These are phyloP conservation scores for Aspergillus pseudoglaucus DNA, from an alignment of 2,329 filamentous ascomycete species.

Conservation along the genomic window DNA sequence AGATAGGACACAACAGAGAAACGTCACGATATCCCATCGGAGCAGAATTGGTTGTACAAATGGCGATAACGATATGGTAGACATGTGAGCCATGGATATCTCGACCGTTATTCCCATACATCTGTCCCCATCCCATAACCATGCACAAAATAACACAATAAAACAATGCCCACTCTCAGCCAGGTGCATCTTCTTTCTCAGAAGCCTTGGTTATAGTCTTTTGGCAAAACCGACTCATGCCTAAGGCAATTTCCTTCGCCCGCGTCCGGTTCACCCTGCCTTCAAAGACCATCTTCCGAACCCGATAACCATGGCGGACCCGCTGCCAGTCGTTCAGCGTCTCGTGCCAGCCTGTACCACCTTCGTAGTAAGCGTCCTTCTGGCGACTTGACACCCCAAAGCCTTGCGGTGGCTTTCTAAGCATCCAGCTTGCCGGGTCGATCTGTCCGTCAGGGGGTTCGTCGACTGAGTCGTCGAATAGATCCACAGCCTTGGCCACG, in stretches of 20 bases:
- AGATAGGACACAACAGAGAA: slow-evolving; percentile 1
- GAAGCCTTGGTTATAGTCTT: background rate
- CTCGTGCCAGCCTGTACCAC: slow-evolving; percentile 35
- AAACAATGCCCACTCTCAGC: background rate
- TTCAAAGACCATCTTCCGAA: slow-evolving; percentile 30
- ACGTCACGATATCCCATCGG: background rate
- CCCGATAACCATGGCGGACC: slow-evolving; percentile 28
- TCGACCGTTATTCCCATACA: background rate
- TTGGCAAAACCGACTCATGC: slow-evolving; percentile 15
- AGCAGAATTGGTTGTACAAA: background rate
- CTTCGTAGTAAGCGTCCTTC: slow-evolving; percentile 33
- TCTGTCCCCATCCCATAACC: background rate
- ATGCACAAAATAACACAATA: background rate
- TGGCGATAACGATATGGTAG: background rate
- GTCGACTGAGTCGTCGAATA: slow-evolving; percentile 32
- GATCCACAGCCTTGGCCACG: slow-evolving; percentile 22
- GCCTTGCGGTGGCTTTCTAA: slow-evolving; percentile 36
- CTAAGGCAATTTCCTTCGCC: slow-evolving; percentile 21
- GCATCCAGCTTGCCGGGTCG: slow-evolving; percentile 36
- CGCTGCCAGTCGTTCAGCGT: slow-evolving; percentile 35
- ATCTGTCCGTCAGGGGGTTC: slow-evolving; percentile 33
- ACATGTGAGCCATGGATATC: background rate
- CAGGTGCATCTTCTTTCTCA: background rate
- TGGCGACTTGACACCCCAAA: slow-evolving; percentile 30
- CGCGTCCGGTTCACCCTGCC: slow-evolving; percentile 30